Evolutionary conservation across 495 filamentous ascomycete species (phyloP), one percentile per base, ranked within the genome.

Genomic region (Aspergillus olivimuriae): DNA sequence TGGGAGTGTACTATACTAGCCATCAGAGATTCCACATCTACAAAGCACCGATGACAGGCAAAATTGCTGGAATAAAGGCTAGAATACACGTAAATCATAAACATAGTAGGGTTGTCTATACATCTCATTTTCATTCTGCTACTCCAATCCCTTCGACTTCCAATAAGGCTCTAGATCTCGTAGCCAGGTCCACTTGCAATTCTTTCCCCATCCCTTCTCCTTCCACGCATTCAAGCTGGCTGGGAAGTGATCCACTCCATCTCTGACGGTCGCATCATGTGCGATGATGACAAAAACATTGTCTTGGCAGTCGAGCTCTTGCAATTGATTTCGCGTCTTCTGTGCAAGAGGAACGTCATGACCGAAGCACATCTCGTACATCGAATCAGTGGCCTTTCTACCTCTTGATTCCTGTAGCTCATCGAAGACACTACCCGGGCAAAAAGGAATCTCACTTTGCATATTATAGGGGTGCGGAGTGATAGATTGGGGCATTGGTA

Each of bases 261-360:
- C 24, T 28, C 24, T 5, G 11, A 28, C 24, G 6, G 24, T 28
- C 24, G 24, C 24, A 11, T 35, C 16, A 20, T 35, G 80, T 16
- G 78, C 73, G n/a, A 76, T 63, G 0, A 73, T 58, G 3, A 80
- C 58, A 14, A 83, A 53, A 1, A 82, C 57, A 39, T 76, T 69
- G 4, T 76, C 69, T 8, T 66, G 47, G 4, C 65, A 70, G 44
- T 83, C 80, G 1, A 62, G 41, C 44, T 73, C 66, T 47, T 72
- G 65, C 30, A 77, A 19, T 21, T 68, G 63, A 4, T 50, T 52
- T 17, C 71, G 58, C 8, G 69, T 74, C 23, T 63, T 57, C 1
- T 57, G 40, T 8, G 58, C 44, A 39, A 55, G 34, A 12, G 51
- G 41, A 30, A 53, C 33, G 41, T 48, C 44, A 30, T 53, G 38